Base-by-base conservation (phyloP, 2,329 filamentous ascomycete genomes). In the Verticillium nubilum region DNA sequence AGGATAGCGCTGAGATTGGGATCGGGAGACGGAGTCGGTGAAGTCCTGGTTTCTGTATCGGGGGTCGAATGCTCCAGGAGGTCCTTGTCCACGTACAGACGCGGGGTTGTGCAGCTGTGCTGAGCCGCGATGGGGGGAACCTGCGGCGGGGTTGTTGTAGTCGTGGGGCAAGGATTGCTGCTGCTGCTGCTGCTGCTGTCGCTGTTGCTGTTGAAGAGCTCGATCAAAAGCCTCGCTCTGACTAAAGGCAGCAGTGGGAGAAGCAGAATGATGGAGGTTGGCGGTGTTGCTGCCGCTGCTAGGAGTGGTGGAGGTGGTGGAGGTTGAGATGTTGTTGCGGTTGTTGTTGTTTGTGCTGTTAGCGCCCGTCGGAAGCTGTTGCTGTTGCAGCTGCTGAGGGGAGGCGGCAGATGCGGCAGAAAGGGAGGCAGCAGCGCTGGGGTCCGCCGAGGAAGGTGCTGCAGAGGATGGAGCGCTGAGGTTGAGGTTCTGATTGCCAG, bases 1-100 rank as follows among this genome's bases (percentile, higher is more conserved):
- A 64, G 72, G 72, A 65, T 78, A 81, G 66, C 79, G 78, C 62
- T 82, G 78, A 63, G 79, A 82, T 70, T 84, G 80, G 15, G 80
- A 80, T 58, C 80, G 79, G 59, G 76, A 77, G 33, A 81, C 76
- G 57, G 76, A 71, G 63, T 82, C 79, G 59, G 72, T 72, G 63
- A 79, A 81, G 62, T 83, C 80, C 59, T 72, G 70, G 65, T 64
- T 70, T 72, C 56, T 74, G 56, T 73, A 73, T 56, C 71, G 71
- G 59, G 68, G 67, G 60, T 76, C 74, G 66, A 73, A 69, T 35
- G 64, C 64, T 63, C 59, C 61, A 58, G 33, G 64, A 28, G 52
- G 52, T 12, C 13, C 25, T 25, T 23, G 52, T 53, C 27, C 42
- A 50, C n/a, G 19, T 23, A n/a, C 42, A 50, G 42, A 23, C n/a